Base-by-base conservation (phyloP, 2,329 filamentous ascomycete genomes). In the Pezicula rhizophila region DNA sequence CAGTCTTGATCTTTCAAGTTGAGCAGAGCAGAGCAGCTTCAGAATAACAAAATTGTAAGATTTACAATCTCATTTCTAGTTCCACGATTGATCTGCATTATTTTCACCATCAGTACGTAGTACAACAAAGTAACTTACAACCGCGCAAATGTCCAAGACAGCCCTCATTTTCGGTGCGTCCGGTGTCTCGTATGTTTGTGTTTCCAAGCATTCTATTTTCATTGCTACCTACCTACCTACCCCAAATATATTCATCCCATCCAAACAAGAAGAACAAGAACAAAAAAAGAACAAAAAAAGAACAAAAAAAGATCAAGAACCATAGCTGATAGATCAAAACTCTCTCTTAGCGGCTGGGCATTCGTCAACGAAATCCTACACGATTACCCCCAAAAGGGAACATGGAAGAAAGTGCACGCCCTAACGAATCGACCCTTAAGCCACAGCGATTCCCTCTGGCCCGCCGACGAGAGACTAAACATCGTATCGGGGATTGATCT, bases 331-430 rank as follows among this genome's bases (percentile, higher is more conserved):
- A 7, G 28, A 10, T 23, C 23, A 23, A 23, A 12, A 2, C 28
- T 31, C 28, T 10, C 28, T 31, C 28, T 10, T 1, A 31, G 28
- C 2, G 73, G 73, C 34, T 76, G 73, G 73, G 68, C 73, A 6
- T 68, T 76, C 46, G 69, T 72, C 14, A 75, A 74, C 45, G 66
- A 71, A 46, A 70, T 75, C 35, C 60, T 76, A 11, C 60, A 70
- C 40, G 69, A 64, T 45, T 76, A 75, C 50, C 74, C 73, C 3
- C 64, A 60, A 18, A 64, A 67, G n/a, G 65, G 68, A 47, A 63
- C 60, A 4, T 76, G 74, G 55, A 64, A 57, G 20, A 70, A 67
- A 31, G 69, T 76, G 5, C 70, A 71, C 11, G 73, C 72, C 7
- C 66, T 76, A 42, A 73, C 72, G 2, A 76, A 76, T 50, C 64